phyloP scores from a whole-genome alignment of 495 filamentous ascomycete genomes.

The Tetracladium setigerum region DNA sequence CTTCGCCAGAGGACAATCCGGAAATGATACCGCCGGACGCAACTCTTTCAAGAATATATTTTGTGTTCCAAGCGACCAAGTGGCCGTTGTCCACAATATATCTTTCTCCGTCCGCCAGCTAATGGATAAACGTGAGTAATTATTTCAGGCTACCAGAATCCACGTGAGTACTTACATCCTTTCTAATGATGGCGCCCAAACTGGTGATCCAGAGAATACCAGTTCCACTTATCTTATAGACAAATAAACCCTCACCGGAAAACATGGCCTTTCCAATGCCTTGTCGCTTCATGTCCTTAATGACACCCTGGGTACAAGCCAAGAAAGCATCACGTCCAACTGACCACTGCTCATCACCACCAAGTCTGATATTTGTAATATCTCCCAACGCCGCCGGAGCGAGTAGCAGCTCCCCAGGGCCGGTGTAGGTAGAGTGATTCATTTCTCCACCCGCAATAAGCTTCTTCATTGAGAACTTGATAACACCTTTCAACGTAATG shows the following conservation, averaged over 20 bases:
- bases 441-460: conserved; percentile 76
- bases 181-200: conserved; percentile 91
- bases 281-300: conserved; percentile 80
- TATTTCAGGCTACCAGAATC: background rate
- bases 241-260: conserved; percentile 84
- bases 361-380: conserved; percentile 70
- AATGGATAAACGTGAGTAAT: conserved; percentile 11
- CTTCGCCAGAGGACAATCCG: conserved; percentile 69
- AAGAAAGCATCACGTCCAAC: conserved; percentile 79
- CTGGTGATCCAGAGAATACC: conserved; percentile 85
- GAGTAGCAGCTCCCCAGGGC: conserved; percentile 83
- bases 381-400: conserved; percentile 78
- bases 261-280: conserved; percentile 89
- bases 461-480: conserved; percentile 83
- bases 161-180: conserved; percentile 73
- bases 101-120: conserved; percentile 70
- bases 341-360: conserved; percentile 63
- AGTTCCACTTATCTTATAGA: conserved; percentile 74
- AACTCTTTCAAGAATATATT: conserved; percentile 83
- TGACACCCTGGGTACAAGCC: conserved; percentile 66
- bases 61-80: conserved; percentile 94
- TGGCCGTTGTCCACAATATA: conserved; percentile 96
- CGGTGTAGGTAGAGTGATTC: conserved; percentile 72
- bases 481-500: conserved; percentile 68
- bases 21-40: conserved; percentile 86